phyloP scores from a whole-genome alignment of 768 basidiomycete genomes.

The Crassisporium funariophilum region DNA sequence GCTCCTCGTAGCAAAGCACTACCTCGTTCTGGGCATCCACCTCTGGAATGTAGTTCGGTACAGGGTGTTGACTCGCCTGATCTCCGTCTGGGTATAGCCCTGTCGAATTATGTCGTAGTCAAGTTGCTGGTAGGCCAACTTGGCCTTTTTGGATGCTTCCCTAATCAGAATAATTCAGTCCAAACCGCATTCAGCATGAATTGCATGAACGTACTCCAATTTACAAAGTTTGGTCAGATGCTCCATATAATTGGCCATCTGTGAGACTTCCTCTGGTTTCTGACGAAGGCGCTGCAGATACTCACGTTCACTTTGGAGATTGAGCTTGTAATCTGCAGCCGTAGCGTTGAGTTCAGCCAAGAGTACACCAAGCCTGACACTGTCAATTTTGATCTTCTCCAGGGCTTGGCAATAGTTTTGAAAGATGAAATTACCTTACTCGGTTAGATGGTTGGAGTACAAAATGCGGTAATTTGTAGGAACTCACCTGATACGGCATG shows the following conservation, averaged over 20 bases:
- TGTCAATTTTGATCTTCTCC: slow-evolving; percentile 1
- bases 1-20: neutral
- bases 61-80: neutral
- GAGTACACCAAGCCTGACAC: neutral
- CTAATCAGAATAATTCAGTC: too few species aligned
- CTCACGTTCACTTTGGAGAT: neutral
- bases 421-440: slow-evolving; percentile 8
- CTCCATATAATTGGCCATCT: neutral
- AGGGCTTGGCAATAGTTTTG: slow-evolving; percentile 12
- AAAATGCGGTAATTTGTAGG: neutral
- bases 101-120: neutral
- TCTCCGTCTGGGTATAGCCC: neutral
- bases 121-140: too few species aligned
- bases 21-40: neutral
- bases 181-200: too few species aligned
- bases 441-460: neutral
- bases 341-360: neutral
- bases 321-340: neutral
- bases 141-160: too few species aligned
- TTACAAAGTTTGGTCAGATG: neutral
- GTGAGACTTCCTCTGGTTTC: neutral
- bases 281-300: neutral
- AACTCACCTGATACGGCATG: slow-evolving; percentile 15
- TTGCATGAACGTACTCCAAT: neutral
- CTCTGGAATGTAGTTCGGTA: too few species aligned